Conservation (phyloP, 768 basidiomycete species). For the Mycena vitilis region DNA sequence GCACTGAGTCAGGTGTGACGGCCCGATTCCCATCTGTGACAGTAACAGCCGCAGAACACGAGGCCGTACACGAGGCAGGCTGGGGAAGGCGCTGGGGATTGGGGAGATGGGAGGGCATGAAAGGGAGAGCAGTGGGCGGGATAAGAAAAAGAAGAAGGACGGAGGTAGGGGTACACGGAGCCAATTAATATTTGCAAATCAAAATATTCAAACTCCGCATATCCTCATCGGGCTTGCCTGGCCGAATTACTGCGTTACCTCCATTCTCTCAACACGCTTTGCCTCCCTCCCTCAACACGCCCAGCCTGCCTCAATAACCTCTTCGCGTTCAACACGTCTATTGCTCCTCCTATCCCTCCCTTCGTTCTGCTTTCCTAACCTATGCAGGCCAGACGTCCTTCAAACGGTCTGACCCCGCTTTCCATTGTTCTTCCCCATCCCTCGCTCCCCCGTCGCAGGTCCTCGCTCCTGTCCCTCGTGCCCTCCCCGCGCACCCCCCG, state of each 20-base stretch:
- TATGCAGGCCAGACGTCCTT: conserved; percentile 65
- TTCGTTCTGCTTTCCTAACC: conserved; percentile 36
- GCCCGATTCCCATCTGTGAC: conserved; percentile 16
- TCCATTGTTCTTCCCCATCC: conserved; percentile 74
- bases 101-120: not conserved
- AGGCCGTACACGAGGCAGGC: conserved; percentile 55
- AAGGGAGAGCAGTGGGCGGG: not conserved
- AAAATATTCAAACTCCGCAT: not conserved
- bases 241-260: too few relatives aligned
- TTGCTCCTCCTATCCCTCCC: conserved; percentile 35
- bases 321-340: not conserved
- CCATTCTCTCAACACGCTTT: too few relatives aligned
- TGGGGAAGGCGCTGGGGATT: conserved; percentile 14
- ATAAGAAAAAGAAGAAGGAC: not conserved
- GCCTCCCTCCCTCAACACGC: conserved; percentile 4
- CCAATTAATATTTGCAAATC: not conserved
- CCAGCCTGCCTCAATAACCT: not conserved
- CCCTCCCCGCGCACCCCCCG: conserved; percentile 70
- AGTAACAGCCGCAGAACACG: conserved; percentile 42
- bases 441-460: conserved; percentile 60
- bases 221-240: too few relatives aligned
- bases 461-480: conserved; percentile 62
- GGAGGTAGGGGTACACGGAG: not conserved
- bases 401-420: conserved; percentile 63
- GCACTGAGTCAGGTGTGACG: not conserved